Evolutionary conservation across 2,329 filamentous ascomycete species (phyloP).

Genomic region (Aureobasidium sp.): DNA sequence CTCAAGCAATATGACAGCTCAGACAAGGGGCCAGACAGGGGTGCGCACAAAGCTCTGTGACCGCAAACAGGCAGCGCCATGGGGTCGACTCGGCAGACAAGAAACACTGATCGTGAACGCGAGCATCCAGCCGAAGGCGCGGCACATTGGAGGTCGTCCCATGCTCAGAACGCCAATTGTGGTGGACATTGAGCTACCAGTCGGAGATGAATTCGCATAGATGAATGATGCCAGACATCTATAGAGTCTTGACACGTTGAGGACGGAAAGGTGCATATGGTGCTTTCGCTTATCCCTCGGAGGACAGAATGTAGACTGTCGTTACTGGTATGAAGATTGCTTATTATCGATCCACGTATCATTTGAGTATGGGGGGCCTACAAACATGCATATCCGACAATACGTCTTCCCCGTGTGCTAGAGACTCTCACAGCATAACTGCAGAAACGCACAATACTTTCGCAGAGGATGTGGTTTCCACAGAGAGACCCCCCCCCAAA

Average conservation of each 20-base stretch:
- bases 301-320: neutral
- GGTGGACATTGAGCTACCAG: conserved; percentile 62
- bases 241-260: neutral
- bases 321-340: neutral
- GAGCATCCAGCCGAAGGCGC: conserved; percentile 55
- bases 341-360: neutral
- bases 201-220: neutral
- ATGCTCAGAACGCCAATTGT: conserved; percentile 51
- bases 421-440: no score
- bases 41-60: neutral
- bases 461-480: no score
- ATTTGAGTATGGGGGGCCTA: neutral
- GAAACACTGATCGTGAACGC: conserved; percentile 79
- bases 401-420: neutral
- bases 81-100: neutral
- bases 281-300: neutral
- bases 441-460: no score
- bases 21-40: neutral
- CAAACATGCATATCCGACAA: neutral
- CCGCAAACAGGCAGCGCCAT: neutral
- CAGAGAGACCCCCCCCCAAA: no score
- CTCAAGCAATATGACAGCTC: neutral
- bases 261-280: no score
- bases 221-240: neutral
- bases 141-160: conserved; percentile 54